Evolutionary conservation across 1,139 yeast species (phyloP).

Genomic region (Kodamaea alishanica): DNA sequence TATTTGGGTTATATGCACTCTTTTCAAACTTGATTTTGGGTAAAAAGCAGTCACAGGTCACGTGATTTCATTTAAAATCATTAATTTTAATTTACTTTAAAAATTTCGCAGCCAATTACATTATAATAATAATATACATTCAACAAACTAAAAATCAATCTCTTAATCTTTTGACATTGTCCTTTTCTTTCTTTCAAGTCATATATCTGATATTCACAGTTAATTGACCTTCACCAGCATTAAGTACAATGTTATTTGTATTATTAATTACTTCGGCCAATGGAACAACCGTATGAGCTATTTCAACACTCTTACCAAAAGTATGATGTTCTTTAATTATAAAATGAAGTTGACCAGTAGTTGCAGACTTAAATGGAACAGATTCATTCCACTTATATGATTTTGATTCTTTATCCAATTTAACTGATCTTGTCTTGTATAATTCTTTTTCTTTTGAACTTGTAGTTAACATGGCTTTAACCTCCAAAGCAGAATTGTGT

Average conservation of each 20-base stretch:
- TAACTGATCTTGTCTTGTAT: constrained; percentile 61
- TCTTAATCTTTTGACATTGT: constrained; percentile 1
- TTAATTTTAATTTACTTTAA: too few relatives aligned
- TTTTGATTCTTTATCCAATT: constrained; percentile 43
- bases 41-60: constrained; percentile 9
- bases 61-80: constrained; percentile 2
- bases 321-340: constrained; percentile 65
- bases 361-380: constrained; percentile 61
- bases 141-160: not conserved
- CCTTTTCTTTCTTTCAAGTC: constrained; percentile 1
- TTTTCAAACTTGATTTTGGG: not conserved
- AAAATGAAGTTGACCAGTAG: constrained; percentile 57
- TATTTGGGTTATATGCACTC: too few relatives aligned
- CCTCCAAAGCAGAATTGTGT: constrained; percentile 33
- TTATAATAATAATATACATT: not conserved
- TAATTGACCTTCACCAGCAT: constrained; percentile 30
- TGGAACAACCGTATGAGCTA: constrained; percentile 52
- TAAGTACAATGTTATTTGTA: constrained; percentile 26
- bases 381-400: constrained; percentile 61
- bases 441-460: constrained; percentile 54
- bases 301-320: constrained; percentile 64
- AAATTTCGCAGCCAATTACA: too few relatives aligned
- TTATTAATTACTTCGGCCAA: constrained; percentile 39
- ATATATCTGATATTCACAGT: constrained; percentile 29
- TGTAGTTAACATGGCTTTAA: constrained; percentile 52